Percentiles rank a stretch among this genome's conserved stretches.
phyloP scores from a whole-genome alignment of 73 alveolate genomes.

The Stentor coeruleus region DNA sequence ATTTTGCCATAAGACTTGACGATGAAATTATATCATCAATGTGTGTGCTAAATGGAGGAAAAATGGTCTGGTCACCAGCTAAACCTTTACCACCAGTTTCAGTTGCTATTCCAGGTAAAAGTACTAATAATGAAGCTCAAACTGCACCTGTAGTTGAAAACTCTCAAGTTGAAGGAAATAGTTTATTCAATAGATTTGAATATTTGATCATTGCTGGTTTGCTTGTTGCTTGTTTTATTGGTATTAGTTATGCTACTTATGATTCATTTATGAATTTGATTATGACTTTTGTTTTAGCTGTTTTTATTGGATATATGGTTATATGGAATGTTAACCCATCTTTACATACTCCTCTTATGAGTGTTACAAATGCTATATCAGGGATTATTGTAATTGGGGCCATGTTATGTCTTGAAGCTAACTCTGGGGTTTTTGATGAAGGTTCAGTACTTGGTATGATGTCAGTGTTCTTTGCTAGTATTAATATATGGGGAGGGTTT shows the following conservation, averaged over 20 bases:
- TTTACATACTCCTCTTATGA: slow-evolving; percentile 64
- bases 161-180: not conserved
- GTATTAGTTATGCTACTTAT: not conserved
- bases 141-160: not conserved
- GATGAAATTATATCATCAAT: slow-evolving; percentile 29
- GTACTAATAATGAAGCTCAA: not conserved
- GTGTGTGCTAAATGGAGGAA: slow-evolving; percentile 5
- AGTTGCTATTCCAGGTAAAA: not conserved
- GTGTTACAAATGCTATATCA: slow-evolving; percentile 80
- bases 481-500: slow-evolving; percentile 54
- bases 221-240: not conserved
- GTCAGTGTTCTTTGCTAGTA: slow-evolving; percentile 31
- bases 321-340: slow-evolving; percentile 62
- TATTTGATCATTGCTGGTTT: not conserved
- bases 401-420: slow-evolving; percentile 40
- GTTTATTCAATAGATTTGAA: not conserved
- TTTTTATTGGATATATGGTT: slow-evolving; percentile 30
- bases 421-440: not conserved
- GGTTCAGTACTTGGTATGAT: slow-evolving; percentile 7
- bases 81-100: not conserved
- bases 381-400: slow-evolving; percentile 69
- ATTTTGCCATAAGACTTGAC: not conserved
- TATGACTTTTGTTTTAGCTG: slow-evolving; percentile 29
- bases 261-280: slow-evolving; percentile 14
- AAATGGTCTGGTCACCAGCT: not conserved